phyloP scores from a whole-genome alignment of 139 green algal species.

The Coelastrella sp. region DNA sequence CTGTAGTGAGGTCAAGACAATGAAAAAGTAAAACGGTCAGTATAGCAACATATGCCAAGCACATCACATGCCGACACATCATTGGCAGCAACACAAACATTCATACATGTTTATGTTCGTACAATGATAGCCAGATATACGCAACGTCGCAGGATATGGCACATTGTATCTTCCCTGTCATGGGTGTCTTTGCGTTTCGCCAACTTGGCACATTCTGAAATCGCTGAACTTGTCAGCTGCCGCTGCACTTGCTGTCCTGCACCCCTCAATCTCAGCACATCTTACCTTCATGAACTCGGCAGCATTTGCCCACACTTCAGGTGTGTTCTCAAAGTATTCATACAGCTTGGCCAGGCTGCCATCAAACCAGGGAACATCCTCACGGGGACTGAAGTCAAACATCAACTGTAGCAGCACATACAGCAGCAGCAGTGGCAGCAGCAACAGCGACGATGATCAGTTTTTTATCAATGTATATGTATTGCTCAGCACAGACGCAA shows the following conservation, averaged over 20 bases:
- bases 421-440: not conserved
- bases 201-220: not conserved
- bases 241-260: no score
- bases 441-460: no score
- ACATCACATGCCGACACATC: not conserved
- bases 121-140: no score
- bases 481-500: no score
- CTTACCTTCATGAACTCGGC: conserved; percentile 29
- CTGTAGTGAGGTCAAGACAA: not conserved
- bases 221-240: not conserved
- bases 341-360: conserved; percentile 57
- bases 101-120: no score
- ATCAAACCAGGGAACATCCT: conserved; percentile 60
- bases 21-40: not conserved
- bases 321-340: conserved; percentile 61
- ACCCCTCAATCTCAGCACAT: not conserved
- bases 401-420: conserved; percentile 51
- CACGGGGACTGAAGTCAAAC: conserved; percentile 65
- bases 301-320: conserved; percentile 48
- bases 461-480: no score
- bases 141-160: no score
- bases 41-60: not conserved
- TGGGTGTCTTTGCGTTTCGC: no score
- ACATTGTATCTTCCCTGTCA: no score
- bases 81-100: no score